Evolutionary conservation across 164 flowering plant species (phyloP).

Genomic region (Vitis rupestris): DNA sequence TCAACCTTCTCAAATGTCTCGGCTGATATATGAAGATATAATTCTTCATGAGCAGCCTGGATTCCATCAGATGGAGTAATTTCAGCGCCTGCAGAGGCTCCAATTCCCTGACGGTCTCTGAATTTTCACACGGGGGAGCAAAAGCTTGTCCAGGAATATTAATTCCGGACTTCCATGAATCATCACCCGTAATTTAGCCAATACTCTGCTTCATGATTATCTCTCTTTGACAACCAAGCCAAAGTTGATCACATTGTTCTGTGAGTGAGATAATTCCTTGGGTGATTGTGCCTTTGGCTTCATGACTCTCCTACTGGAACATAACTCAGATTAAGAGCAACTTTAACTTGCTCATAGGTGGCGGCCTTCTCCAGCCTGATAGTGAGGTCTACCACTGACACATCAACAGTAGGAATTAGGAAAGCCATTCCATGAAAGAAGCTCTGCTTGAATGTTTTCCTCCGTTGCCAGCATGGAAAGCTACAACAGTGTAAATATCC

Average conservation of each 20-base stretch:
- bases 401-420: not conserved
- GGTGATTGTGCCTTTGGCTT: no score
- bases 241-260: no score
- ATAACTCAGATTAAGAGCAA: no score
- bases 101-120: conserved; percentile 61
- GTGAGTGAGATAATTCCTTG: no score
- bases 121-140: conserved; percentile 30
- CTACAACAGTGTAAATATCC: conserved; percentile 95
- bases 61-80: conserved; percentile 48
- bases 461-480: conserved; percentile 93
- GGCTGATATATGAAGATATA: conserved; percentile 69
- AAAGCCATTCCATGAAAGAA: conserved; percentile 88
- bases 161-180: conserved; percentile 50
- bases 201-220: conserved; percentile 63
- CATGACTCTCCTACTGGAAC: no score
- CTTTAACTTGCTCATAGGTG: no score
- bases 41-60: conserved; percentile 52
- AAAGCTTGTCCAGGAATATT: conserved; percentile 38
- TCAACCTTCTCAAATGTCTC: conserved; percentile 91
- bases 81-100: conserved; percentile 50
- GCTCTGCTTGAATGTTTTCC: conserved; percentile 71
- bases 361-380: no score
- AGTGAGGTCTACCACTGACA: no score
- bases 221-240: conserved; percentile 36
- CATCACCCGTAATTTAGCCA: conserved; percentile 59